These are phyloP conservation scores for Bathelium albidoporum DNA, from an alignment of 495 filamentous ascomycete genomes.

Conservation along the genomic window DNA sequence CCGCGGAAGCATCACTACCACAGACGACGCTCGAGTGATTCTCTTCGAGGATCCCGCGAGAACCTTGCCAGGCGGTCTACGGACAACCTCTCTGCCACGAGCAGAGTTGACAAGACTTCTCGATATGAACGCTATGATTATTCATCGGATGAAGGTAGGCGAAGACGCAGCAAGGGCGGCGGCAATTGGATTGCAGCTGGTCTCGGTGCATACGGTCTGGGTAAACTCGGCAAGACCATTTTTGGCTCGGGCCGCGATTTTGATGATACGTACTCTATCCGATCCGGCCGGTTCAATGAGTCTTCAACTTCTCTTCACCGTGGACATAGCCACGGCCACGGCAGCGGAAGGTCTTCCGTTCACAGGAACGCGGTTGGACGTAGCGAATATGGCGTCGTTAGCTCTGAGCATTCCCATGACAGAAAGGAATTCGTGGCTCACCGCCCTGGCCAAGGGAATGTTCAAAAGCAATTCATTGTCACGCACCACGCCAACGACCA, in stretches of 20 bases:
- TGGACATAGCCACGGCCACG: conserved; percentile 14
- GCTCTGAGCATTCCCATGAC: background rate
- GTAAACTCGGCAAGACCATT: conserved; percentile 40
- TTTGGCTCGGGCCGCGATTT: conserved; percentile 43
- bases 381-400: conserved; percentile 1
- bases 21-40: conserved; percentile 12
- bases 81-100: conserved; percentile 1
- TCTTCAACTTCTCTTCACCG: conserved; percentile 29
- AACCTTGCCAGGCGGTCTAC: conserved; percentile 13
- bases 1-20: conserved; percentile 54
- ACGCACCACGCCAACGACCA: background rate
- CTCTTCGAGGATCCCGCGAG: conserved; percentile 23
- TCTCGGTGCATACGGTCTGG: conserved; percentile 38
- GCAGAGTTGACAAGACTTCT: conserved; percentile 44
- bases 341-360: conserved; percentile 31
- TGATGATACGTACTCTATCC: conserved; percentile 50
- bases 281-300: conserved; percentile 35
- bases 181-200: conserved; percentile 43
- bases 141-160: conserved; percentile 43
- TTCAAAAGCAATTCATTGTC: background rate
- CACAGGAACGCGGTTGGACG: conserved; percentile 31
- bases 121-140: conserved; percentile 39
- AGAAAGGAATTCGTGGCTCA: background rate
- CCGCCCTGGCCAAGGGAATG: background rate
- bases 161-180: conserved; percentile 32